Conservation (phyloP, 2,329 filamentous ascomycete species). For the Diplodia mutila region DNA sequence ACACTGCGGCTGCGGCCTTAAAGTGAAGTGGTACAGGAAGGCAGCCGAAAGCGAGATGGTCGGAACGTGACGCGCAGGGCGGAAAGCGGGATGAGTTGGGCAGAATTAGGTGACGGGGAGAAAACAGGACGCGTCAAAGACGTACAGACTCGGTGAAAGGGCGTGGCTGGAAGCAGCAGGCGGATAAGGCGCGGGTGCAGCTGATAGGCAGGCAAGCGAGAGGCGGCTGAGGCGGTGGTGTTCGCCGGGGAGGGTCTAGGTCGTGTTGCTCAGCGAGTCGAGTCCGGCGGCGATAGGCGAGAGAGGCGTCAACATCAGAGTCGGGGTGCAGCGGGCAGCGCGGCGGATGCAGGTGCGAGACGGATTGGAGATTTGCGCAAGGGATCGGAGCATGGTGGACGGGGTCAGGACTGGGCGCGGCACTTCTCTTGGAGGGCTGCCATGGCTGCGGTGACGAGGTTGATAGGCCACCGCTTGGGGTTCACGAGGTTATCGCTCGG, state of each 20-base stretch:
- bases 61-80: background rate
- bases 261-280: constrained; percentile 6
- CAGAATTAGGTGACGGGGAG: background rate
- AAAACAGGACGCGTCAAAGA: background rate
- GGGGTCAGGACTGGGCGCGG: constrained; percentile 10
- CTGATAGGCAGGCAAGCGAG: constrained; percentile 21
- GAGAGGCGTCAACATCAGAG: constrained; percentile 19
- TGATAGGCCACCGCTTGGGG: constrained; percentile 12
- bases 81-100: background rate
- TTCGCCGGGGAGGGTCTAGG: constrained; percentile 7
- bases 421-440: background rate
- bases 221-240: constrained; percentile 16
- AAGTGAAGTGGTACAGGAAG: constrained; percentile 2
- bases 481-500: constrained; percentile 13
- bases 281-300: constrained; percentile 14
- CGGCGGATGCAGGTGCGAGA: background rate
- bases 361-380: background rate
- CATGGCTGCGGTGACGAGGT: constrained; percentile 16
- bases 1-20: constrained; percentile 15
- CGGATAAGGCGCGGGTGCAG: background rate
- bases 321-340: background rate
- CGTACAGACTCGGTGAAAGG: background rate
- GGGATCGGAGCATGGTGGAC: constrained; percentile 16
- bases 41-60: background rate
- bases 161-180: background rate